Evolutionary conservation across 2,329 filamentous ascomycete species (phyloP), one percentile per base, ranked within the genome.

Genomic region (Aspergillus bombycis): DNA sequence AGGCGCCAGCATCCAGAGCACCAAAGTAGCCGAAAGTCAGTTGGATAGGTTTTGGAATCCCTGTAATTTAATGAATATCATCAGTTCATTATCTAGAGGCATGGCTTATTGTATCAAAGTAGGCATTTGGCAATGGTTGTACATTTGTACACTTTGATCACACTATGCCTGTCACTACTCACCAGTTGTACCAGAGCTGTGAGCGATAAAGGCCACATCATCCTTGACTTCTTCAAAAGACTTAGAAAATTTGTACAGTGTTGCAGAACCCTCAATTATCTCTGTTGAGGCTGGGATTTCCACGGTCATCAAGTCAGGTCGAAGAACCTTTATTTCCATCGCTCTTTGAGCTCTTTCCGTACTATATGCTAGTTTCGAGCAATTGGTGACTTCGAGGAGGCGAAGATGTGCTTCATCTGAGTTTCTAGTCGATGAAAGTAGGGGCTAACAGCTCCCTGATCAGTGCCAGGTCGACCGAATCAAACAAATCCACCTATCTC

Each of bases 131-230:
- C 12, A 14, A n/a, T 30, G 46, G 9, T 30, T 30, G 16, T 12
- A 50, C 26, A 26, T 50, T 19, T 28, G 26, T 50, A 10, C 48
- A 34, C 21, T n/a, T 52, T n/a, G 10, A 21, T 48, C 21, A 9
- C 32, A 10, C 14, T n/a, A 52, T 52, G 16, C 5, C 43, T 4
- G 19, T 32, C 2, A n/a, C 50, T 30, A 62, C 65, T 50, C 54
- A 71, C 75, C 75, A n/a, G 75, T 76, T 19, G 74, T 74, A 9
- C 75, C 75, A 21, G 75, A 77, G n/a, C 74, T 77, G 56, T 77
- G 75, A 34, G 73, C 69, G 16, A 76, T 72, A 10, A 73, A 45
- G 21, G 68, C 65, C 6, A 68, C 58, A 8, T 72, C 64, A 48
- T 75, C 58, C 41, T 71, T 67, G 1, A 60, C 64, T 14, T 73